Base-by-base conservation (phyloP, 305 asterid species). In the Solanum chacoense region DNA sequence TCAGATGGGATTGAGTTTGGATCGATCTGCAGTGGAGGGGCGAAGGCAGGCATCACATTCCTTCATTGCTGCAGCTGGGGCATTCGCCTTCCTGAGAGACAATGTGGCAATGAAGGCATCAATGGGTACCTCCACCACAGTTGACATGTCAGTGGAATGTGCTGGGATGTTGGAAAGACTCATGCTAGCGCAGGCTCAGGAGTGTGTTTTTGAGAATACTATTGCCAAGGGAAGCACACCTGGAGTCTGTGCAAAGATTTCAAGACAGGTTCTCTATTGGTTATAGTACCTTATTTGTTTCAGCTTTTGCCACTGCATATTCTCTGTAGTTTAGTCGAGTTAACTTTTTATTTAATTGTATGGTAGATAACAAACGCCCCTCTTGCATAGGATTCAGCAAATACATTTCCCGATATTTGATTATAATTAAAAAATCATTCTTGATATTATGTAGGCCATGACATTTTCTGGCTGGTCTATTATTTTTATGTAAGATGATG, bases 171-270 rank as follows among this genome's bases (percentile, higher is more conserved):
- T 98, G 93, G 99, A 98, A 95, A 98, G 97, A 91, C 93, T 98
- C 91, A 98, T 95, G 99, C 89, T 98, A 88, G 99, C 99, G 85
- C 99, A 98, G 93, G 99, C 99, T 16, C 99, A 98, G 91, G 99
- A 98, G 89, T 95, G 99, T 31, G 99, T 96, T 75, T 98, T 95
- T 29, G 99, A 98, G 95, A 98, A 95, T 89, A 95, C 98, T 77
- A 96, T 96, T 89, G 98, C 98, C 50, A 98, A 98, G 92, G 99
- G 99, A 37, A 98, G 98, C 92, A 96, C 98, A 87, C 97, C 95
- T 88, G 99, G 97, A 91, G 99, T 96, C 88, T 96, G 96, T 91
- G 94, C 98, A 12, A 98, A 98, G 93, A 96, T 98, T 79, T 96
- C 99, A 31, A 93, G 98, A 94, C 99, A 98, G 99, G 99, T 96